Evolutionary conservation across 176 grass and related monocot species (phyloP).

Genomic region (Triticum aestivum): DNA sequence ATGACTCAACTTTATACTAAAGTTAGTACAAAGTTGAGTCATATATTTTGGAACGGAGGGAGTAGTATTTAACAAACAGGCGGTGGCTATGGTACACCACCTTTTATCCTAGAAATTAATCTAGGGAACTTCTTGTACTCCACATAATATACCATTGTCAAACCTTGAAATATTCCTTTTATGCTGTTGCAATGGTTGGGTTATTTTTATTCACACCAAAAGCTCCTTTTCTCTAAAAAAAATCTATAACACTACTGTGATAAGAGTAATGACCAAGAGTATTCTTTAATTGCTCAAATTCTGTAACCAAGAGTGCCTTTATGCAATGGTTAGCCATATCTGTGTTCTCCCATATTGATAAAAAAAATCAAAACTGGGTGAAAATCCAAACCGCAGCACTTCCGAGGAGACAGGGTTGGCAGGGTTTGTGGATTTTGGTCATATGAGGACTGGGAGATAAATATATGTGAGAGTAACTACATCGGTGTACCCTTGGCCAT

Average conservation of each 20-base stretch:
- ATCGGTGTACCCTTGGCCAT: background rate
- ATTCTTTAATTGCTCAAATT: background rate
- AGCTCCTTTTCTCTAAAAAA: background rate
- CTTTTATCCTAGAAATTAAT: background rate
- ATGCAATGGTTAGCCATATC: background rate
- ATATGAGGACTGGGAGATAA: background rate
- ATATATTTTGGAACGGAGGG: no score
- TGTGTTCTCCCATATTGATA: background rate
- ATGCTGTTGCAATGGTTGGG: background rate
- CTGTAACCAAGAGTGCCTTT: background rate
- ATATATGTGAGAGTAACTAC: background rate
- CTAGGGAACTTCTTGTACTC: background rate
- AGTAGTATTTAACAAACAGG: background rate
- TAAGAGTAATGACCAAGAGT: background rate
- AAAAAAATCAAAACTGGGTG: background rate
- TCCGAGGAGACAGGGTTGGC: background rate
- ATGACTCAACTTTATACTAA: no score
- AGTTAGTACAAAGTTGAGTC: no score
- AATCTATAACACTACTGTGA: background rate
- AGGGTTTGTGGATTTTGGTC: background rate
- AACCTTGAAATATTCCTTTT: background rate
- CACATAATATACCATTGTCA: background rate
- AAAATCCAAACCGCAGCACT: background rate
- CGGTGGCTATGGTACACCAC: background rate
- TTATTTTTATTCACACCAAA: background rate